These are phyloP conservation scores for Ophiocytium majus DNA, from an alignment of 352 stramenopile genomes.

Conservation along the genomic window DNA sequence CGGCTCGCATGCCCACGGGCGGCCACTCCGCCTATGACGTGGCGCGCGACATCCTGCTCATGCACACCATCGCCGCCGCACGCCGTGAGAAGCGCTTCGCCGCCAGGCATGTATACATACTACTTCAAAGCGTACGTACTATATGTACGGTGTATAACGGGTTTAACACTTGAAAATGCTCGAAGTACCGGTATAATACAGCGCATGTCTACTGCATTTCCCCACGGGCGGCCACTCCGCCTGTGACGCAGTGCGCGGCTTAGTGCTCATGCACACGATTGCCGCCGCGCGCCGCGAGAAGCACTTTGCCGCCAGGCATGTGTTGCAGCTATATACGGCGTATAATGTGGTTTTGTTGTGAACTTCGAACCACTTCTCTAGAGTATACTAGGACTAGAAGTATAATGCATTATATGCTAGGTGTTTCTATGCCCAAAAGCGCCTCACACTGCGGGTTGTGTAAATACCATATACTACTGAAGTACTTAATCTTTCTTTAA, in stretches of 20 bases:
- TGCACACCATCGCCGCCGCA: conserved; percentile 69
- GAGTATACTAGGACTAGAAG: no score
- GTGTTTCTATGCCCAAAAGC: conserved; percentile 51
- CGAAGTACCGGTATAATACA: conserved; percentile 10
- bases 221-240: conserved; percentile 38
- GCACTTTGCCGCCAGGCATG: conserved; percentile 24
- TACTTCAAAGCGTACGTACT: no score
- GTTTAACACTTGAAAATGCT: no score
- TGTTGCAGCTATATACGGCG: no score
- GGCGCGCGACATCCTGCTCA: conserved; percentile 66
- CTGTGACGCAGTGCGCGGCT: conserved; percentile 66
- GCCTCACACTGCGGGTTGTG: conserved; percentile 69
- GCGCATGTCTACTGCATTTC: background rate
- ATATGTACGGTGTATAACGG: no score
- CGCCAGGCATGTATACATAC: background rate
- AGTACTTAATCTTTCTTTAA: no score
- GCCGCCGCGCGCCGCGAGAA: conserved; percentile 59
- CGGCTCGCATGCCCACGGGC: conserved; percentile 36
- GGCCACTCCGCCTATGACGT: conserved; percentile 62
- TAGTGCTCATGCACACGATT: conserved; percentile 71
- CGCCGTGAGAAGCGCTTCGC: conserved; percentile 36
- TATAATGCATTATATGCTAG: background rate
- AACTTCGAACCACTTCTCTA: no score
- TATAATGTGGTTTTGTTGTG: no score
- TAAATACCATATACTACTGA: no score